Evolutionary conservation across 2,329 filamentous ascomycete genomes (phyloP).

Genomic region (Apiospora koreana): DNA sequence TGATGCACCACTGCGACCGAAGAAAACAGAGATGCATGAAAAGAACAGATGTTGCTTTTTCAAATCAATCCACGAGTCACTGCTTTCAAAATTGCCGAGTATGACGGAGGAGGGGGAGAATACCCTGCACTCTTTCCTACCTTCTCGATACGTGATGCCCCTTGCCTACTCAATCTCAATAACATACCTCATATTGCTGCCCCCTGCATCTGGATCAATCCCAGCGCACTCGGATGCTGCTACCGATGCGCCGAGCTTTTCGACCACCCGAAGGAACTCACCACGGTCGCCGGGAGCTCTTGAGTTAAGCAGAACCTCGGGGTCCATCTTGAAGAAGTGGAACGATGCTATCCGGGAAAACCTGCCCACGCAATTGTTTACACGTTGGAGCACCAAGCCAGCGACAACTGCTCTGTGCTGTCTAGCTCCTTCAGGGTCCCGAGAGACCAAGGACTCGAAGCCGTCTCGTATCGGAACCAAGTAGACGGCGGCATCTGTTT

Average conservation of each 20-base stretch:
- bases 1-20: too few species aligned
- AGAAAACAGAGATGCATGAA: too few species aligned
- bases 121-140: too few species aligned
- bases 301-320: too few species aligned
- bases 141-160: too few species aligned
- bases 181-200: neutral
- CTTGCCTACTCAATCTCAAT: neutral
- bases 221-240: neutral
- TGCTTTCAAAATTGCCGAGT: too few species aligned
- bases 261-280: neutral
- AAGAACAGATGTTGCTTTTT: too few species aligned
- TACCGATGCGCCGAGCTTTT: neutral
- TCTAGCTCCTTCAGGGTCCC: neutral
- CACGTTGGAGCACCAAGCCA: neutral
- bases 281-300: neutral
- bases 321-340: neutral
- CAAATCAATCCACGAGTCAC: too few species aligned
- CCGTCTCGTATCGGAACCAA: neutral
- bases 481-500: neutral
- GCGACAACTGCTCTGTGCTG: neutral
- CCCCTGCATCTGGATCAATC: neutral
- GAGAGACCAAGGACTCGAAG: neutral
- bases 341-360: neutral
- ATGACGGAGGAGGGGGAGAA: too few species aligned
- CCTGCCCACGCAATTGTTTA: neutral